Conservation (phyloP, 371 early-diverging fungal species). For the Gilbertella persicaria region DNA sequence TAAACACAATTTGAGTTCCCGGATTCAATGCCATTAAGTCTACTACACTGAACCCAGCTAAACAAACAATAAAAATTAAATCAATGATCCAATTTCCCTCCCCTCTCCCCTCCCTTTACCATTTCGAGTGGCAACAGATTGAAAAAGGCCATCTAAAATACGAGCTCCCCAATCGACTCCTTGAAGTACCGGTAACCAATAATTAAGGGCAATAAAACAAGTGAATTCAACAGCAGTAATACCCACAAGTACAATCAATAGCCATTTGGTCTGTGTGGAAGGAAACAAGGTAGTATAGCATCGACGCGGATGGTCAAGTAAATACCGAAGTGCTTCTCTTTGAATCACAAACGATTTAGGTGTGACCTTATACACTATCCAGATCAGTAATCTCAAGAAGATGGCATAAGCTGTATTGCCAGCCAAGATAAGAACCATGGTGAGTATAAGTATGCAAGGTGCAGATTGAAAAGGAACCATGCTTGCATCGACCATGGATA, state of each 20-base stretch:
- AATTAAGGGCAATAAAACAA: conserved; percentile 35
- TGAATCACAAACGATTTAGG: conserved; percentile 29
- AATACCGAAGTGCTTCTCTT: conserved; percentile 36
- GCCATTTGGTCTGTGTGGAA: conserved; percentile 44
- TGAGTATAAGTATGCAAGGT: conserved; percentile 26
- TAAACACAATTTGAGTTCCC: conserved; percentile 30
- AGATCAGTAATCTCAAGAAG: conserved; percentile 34
- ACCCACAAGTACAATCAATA: conserved; percentile 30
- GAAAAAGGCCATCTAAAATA: conserved; percentile 40
- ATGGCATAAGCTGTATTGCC: conserved; percentile 51
- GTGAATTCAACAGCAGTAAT: conserved; percentile 38
- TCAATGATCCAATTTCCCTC: not conserved
- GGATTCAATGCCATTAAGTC: conserved; percentile 34
- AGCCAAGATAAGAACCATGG: conserved; percentile 31
- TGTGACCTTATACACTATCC: conserved; percentile 37
- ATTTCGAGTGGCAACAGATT: conserved; percentile 44
- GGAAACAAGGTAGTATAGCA: conserved; percentile 48
- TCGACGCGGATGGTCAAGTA: conserved; percentile 48
- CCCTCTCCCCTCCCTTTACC: conserved; percentile 18
- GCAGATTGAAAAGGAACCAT: conserved; percentile 42
- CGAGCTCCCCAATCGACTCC: conserved; percentile 32
- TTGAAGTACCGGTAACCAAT: conserved; percentile 38
- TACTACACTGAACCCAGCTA: conserved; percentile 35
- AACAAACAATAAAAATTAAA: not conserved
- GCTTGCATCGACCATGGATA: conserved; percentile 31